Conservation (phyloP, 352 stramenopile genomes). For the Pythium angustatum region DNA sequence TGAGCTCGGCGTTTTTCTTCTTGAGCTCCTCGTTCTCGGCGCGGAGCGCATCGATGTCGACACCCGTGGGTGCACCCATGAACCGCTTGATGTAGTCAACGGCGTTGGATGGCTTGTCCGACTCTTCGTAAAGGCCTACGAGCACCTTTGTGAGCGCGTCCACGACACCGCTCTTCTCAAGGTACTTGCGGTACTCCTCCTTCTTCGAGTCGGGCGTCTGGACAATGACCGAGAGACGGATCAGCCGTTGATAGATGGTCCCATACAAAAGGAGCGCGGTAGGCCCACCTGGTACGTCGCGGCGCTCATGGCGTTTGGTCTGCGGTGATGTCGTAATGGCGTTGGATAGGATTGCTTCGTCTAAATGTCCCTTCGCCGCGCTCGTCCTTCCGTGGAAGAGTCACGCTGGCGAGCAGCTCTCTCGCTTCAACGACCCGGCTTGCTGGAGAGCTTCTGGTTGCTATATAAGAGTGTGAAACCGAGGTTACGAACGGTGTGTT, state of each 20-base stretch:
- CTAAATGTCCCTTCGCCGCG: not conserved
- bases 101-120: slow-evolving; percentile 94
- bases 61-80: slow-evolving; percentile 90
- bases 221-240: not conserved
- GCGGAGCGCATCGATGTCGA: slow-evolving; percentile 89
- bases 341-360: not conserved
- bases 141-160: slow-evolving; percentile 97
- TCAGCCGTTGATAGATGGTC: no score
- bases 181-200: slow-evolving; percentile 98
- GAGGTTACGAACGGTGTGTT: not conserved
- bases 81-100: slow-evolving; percentile 98
- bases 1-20: slow-evolving; percentile 91
- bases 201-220: slow-evolving; percentile 97
- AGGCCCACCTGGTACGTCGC: slow-evolving; percentile 58
- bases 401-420: slow-evolving; percentile 23
- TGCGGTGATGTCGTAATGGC: not conserved
- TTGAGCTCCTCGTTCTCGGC: slow-evolving; percentile 92
- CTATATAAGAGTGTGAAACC: slow-evolving; percentile 7
- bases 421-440: slow-evolving; percentile 17
- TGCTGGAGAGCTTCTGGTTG: slow-evolving; percentile 10
- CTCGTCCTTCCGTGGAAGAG: slow-evolving; percentile 14
- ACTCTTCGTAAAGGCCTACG: slow-evolving; percentile 96
- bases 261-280: not conserved
- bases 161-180: slow-evolving; percentile 97
- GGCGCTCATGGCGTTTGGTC: slow-evolving; percentile 36